Evolutionary conservation across 805 yeast genomes (phyloP).

Genomic region (Suhomyces xylopsoci): DNA sequence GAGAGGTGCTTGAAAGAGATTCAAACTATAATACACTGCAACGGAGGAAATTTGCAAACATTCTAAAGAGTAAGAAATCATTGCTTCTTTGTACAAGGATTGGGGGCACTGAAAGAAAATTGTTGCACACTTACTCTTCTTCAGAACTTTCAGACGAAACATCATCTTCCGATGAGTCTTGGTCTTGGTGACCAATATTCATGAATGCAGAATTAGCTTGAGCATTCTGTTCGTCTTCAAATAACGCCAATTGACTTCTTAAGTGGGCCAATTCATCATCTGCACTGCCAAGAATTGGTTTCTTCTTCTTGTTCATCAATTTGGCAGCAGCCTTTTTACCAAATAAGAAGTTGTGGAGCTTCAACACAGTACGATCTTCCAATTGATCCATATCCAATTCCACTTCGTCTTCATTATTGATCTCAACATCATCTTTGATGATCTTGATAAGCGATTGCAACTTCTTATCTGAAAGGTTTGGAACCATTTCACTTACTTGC

Average conservation of each 20-base stretch:
- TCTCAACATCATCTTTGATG: conserved; percentile 64
- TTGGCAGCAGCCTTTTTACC: conserved; percentile 37
- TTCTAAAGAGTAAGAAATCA: not conserved
- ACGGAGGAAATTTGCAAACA: not conserved
- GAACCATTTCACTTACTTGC: conserved; percentile 83
- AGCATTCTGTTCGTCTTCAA: conserved; percentile 31
- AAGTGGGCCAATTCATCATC: conserved; percentile 63
- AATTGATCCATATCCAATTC: conserved; percentile 94
- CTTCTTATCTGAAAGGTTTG: conserved; percentile 72
- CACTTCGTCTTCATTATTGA: conserved; percentile 77
- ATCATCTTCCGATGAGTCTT: conserved; percentile 51
- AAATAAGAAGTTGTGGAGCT: conserved; percentile 76
- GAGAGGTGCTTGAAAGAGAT: conserved; percentile 1
- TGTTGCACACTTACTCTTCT: conserved; percentile 50
- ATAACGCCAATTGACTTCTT: conserved; percentile 46
- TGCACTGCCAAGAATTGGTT: conserved; percentile 30
- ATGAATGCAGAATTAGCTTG: conserved; percentile 18
- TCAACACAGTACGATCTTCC: conserved; percentile 77
- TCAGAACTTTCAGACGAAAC: conserved; percentile 62
- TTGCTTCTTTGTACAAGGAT: not conserved
- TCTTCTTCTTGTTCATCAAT: conserved; percentile 45
- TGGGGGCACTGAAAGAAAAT: not conserved
- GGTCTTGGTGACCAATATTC: conserved; percentile 33
- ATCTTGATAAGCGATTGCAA: conserved; percentile 80
- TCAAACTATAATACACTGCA: conserved; percentile 8